These are phyloP conservation scores for Calcarisporium arbuscula DNA, from an alignment of 2,329 filamentous ascomycete genomes.

Conservation along the genomic window DNA sequence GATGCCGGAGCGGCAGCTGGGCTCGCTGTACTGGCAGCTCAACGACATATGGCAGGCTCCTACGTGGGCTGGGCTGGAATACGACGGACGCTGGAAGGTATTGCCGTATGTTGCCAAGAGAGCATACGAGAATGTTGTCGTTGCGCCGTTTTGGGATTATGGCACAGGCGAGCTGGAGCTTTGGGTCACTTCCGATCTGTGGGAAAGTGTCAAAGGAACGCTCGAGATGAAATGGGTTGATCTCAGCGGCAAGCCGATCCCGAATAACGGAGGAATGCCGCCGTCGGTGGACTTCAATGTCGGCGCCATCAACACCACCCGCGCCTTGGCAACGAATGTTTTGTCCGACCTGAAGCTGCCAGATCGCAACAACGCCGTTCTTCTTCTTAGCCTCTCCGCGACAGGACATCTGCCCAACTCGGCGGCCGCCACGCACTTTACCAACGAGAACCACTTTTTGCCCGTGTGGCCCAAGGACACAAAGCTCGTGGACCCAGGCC, in stretches of 20 bases:
- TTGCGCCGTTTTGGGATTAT: constrained; percentile 28
- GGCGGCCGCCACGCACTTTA: constrained; percentile 3
- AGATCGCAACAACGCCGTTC: constrained; percentile 7
- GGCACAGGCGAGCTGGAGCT: constrained; percentile 4
- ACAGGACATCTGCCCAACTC: constrained; percentile 9
- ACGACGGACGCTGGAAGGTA: constrained; percentile 57
- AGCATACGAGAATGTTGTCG: constrained; percentile 51
- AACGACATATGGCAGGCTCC: constrained; percentile 61
- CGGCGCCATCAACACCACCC: constrained; percentile 9
- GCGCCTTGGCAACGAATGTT: constrained; percentile 6
- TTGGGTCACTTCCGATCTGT: constrained; percentile 12
- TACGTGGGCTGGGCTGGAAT: constrained; percentile 58
- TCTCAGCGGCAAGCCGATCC: constrained; percentile 6
- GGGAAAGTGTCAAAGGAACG: constrained; percentile 8
- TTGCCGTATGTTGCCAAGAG: constrained; percentile 53
- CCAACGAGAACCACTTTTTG: constrained; percentile 9
- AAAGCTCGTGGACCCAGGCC: constrained; percentile 9
- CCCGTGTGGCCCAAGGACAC: constrained; percentile 11
- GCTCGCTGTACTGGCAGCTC: constrained; percentile 58
- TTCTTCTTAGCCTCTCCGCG: constrained; percentile 9
- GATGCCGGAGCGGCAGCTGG: constrained; percentile 49
- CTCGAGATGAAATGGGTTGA: constrained; percentile 10
- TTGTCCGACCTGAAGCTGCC: constrained; percentile 6
- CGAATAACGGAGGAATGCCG: constrained; percentile 8
- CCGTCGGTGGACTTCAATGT: constrained; percentile 8